Evolutionary conservation across 2,329 filamentous ascomycete genomes (phyloP), one percentile per base, ranked within the genome.

Genomic region (Ophiostoma sp.): DNA sequence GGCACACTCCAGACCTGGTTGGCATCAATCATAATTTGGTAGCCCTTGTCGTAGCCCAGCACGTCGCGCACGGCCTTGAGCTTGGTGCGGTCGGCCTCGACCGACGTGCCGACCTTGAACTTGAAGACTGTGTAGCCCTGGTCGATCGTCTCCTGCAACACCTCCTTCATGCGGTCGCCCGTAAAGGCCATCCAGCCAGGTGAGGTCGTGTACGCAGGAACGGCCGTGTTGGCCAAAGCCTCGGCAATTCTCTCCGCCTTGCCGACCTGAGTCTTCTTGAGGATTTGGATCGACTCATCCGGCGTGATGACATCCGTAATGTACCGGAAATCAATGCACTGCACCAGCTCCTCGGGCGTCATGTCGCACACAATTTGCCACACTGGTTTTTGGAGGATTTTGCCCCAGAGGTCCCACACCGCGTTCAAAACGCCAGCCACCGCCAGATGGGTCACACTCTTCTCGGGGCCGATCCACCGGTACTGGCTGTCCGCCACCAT

Each of bases 1-100:
- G 93, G 93, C 48, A 97, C 94, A 69, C 91, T 93, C 94, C 94
- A 97, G 74, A 96, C 87, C 85, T 97, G 94, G 84, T 97, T 97
- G 70, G 94, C 94, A 83, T 97, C 94, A 15, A 97, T 91, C 94
- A 97, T 97, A 78, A 97, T 87, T 71, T 95, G 88, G 81, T 95
- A 95, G 74, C 91, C 94, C 80, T 87, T 85, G 82, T 97, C 93
- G 63, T 73, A 75, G 48, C 73, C 73, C 22, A 74, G 55, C 3
- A 74, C 73, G 36, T 93, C 89, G 63, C 94, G 86, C 5, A 93
- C 93, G 80, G 97, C 94, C 17, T 82, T 81, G 77, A 97, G 84
- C 5, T 94, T 86, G 74, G 87, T 85, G 78, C 87, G 87, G 82
- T 97, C 94, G 75, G 91, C 89, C 77, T 90, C 91, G n/a, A 97